Base-by-base conservation (phyloP, 257 asterid genomes). In the Penstemon barbatus region DNA sequence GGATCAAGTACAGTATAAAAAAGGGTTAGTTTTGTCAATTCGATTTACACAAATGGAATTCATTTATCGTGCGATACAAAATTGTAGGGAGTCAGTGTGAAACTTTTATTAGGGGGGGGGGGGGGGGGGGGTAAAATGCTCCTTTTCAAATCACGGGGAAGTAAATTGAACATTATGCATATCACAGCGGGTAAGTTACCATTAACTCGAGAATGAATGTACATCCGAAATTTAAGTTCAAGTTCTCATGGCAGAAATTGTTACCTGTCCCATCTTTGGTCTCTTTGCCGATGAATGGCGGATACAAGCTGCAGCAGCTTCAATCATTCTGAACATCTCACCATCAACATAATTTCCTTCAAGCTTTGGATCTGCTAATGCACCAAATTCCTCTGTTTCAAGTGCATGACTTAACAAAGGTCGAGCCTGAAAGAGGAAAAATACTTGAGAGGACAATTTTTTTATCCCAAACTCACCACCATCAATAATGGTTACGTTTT, bases 241-340 rank as follows among this genome's bases (percentile, higher is more conserved):
- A 37, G 33, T 5, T 18, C 48, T 5, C 9, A 42, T 41, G 11
- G 7, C 5, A 50, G 66, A 68, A 39, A 42, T 4, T 19, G 49
- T 78, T 74, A 91, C 99, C 89, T 91, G 97, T 65, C 96, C 92
- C 97, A 94, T 94, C 50, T 77, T 84, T 57, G 99, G 99, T 73
- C 99, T 85, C 70, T 87, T 91, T 8, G 86, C 61, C 3, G 97
- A 74, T 44, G 96, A 94, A 85, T 91, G 96, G 40, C 97, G 92
- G 61, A 91, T 91, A 54, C 99, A 94, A 74, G 96, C 96, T 64
- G 99, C 90, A 37, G 99, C 99, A 43, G 91, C 96, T 79, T 91
- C 93, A 13, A 90, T 83, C 79, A 89, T 54, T 18, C 77, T 80
- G 70, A 91, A 82, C 87, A 90, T 85, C 76, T 91, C 97, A 33